Evolutionary conservation across 192 early-diverging fungal genomes (phyloP).

Genomic region (Jimgerdemannia flammicorona): DNA sequence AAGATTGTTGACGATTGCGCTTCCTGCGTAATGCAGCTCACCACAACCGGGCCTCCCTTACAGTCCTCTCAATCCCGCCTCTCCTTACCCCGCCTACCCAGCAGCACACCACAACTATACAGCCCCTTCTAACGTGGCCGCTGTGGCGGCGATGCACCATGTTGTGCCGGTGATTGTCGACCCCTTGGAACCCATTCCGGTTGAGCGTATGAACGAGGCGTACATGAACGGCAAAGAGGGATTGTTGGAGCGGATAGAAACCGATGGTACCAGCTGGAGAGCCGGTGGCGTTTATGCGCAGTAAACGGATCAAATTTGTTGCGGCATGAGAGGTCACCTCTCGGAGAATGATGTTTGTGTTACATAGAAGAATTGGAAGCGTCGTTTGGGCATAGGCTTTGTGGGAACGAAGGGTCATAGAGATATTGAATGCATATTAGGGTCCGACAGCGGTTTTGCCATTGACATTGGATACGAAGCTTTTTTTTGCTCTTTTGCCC

Average conservation of each 20-base stretch:
- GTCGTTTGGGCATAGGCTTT: not conserved
- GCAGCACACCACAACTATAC: conserved; percentile 4
- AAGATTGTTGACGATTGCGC: not conserved
- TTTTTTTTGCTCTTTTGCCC: not conserved
- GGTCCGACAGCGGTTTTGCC: not conserved
- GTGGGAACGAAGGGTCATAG: not conserved
- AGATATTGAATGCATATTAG: not conserved
- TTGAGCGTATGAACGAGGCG: conserved; percentile 18
- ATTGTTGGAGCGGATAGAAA: conserved; percentile 38
- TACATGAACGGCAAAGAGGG: conserved; percentile 34
- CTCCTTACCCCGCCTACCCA: conserved; percentile 10
- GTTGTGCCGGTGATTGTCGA: conserved; percentile 6
- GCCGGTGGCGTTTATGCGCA: conserved; percentile 40
- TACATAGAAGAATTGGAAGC: not conserved
- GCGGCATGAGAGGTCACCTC: not conserved
- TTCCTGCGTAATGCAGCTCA: not conserved
- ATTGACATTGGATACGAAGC: not conserved
- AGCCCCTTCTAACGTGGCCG: not conserved
- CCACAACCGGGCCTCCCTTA: conserved; percentile 16
- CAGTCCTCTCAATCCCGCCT: conserved; percentile 11
- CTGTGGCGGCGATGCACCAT: not conserved
- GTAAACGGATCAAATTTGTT: conserved; percentile 5
- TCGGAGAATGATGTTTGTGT: not conserved
- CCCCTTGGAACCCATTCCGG: conserved; percentile 27
- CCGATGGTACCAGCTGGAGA: conserved; percentile 37